These are phyloP conservation scores for Colletotrichum gloeosporioides DNA, from an alignment of 2,329 filamentous ascomycete genomes.

Conservation along the genomic window DNA sequence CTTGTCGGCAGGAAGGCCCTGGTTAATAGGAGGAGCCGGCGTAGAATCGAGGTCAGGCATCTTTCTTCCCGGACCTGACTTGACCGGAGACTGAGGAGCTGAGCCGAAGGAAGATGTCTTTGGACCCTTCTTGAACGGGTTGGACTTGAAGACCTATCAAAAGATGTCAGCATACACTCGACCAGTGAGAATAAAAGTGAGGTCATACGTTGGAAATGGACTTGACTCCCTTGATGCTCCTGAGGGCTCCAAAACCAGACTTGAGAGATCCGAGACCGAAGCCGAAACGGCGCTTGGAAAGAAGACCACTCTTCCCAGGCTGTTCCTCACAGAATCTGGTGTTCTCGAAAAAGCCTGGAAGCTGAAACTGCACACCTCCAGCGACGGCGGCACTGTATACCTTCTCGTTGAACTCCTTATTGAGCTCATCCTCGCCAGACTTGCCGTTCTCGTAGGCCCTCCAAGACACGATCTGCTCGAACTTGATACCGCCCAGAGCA, in stretches of 20 bases:
- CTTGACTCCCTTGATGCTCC: not conserved
- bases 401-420: not conserved
- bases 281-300: not conserved
- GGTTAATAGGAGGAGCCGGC: not conserved
- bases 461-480: not conserved
- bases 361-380: not conserved
- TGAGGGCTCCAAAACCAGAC: not conserved
- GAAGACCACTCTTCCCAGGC: not conserved
- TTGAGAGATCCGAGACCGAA: not conserved
- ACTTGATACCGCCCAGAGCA: not conserved
- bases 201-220: not conserved
- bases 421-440: not conserved
- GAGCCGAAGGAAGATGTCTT: not conserved
- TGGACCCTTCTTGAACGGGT: not conserved
- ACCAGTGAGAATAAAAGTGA: no score
- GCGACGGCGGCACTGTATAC: not conserved
- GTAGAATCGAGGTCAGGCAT: not conserved
- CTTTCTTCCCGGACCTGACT: not conserved
- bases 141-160: not conserved
- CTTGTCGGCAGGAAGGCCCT: not conserved
- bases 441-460: not conserved
- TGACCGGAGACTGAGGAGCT: not conserved
- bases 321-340: fast-evolving
- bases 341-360: fast-evolving
- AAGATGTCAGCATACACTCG: not conserved